A percentile compares a stretch with the other conserved stretches of the same genome.
Evolutionary conservation across 352 stramenopile genomes (phyloP).

Genomic region (Globisporangium cystogenes): DNA sequence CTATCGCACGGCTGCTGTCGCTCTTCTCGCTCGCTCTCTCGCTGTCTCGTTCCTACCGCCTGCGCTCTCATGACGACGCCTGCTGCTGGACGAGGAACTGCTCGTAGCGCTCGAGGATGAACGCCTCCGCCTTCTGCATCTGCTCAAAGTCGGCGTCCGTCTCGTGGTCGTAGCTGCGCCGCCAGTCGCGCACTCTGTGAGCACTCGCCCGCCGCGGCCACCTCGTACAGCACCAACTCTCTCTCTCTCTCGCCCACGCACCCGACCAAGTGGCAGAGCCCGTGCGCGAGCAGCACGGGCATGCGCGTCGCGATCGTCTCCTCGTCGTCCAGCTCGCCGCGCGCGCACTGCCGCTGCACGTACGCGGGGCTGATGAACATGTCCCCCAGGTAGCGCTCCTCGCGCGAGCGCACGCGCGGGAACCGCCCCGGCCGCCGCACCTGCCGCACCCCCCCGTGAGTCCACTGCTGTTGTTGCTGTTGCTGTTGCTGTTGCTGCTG

Average conservation of each 20-base stretch:
- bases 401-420: constrained; percentile 31
- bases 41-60: not conserved
- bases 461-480: too few relatives aligned
- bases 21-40: too few relatives aligned
- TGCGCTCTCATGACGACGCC: too few relatives aligned
- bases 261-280: constrained; percentile 80
- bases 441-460: too few relatives aligned
- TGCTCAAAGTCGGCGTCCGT: constrained; percentile 64
- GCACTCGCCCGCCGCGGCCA: too few relatives aligned
- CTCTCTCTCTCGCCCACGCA: constrained; percentile 15
- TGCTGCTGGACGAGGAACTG: constrained; percentile 28
- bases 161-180: constrained; percentile 74
- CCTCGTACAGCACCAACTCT: too few relatives aligned
- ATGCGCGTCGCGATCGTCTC: constrained; percentile 63
- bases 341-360: constrained; percentile 66
- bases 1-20: not conserved
- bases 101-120: constrained; percentile 49
- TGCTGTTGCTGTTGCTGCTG: too few relatives aligned
- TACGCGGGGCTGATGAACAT: constrained; percentile 83
- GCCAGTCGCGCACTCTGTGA: too few relatives aligned
- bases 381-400: constrained; percentile 75
- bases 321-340: constrained; percentile 39
- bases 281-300: constrained; percentile 69
- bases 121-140: constrained; percentile 71
- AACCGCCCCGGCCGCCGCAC: constrained; percentile 56